These are phyloP conservation scores for Chalara sp. DNA, from an alignment of 2,329 filamentous ascomycete species.

Conservation along the genomic window DNA sequence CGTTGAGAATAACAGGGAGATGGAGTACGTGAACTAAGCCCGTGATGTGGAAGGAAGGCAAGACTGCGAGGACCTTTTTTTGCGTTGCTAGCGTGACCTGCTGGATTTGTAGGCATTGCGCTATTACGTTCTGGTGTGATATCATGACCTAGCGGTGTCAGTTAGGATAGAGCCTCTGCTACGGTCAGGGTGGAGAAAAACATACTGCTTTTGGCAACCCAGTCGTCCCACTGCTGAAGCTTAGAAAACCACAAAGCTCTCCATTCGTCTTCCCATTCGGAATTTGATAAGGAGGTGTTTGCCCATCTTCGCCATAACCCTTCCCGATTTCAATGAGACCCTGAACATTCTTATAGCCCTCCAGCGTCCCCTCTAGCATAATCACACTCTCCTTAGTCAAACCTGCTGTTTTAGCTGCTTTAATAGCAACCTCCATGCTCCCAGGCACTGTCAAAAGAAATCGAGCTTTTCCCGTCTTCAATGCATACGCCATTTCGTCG, in stretches of 20 bases:
- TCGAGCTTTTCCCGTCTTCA: slow-evolving; percentile 49
- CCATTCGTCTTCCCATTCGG: slow-evolving; percentile 46
- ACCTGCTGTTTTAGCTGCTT: slow-evolving; percentile 46
- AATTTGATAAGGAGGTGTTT: slow-evolving; percentile 42
- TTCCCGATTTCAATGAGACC: slow-evolving; percentile 29
- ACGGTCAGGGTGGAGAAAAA: not conserved
- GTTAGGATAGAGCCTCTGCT: slow-evolving; percentile 5
- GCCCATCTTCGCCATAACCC: slow-evolving; percentile 31
- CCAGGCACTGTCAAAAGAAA: slow-evolving; percentile 50
- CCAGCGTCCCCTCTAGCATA: slow-evolving; percentile 45
- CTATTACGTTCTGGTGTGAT: slow-evolving; percentile 30
- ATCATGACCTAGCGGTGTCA: slow-evolving; percentile 20
- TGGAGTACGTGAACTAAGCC: slow-evolving; percentile 58
- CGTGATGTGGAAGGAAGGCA: slow-evolving; percentile 52
- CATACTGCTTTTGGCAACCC: slow-evolving; percentile 41
- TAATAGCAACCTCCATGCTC: slow-evolving; percentile 46
- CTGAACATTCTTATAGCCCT: slow-evolving; percentile 42
- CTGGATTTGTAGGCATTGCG: slow-evolving; percentile 46
- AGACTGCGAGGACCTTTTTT: slow-evolving; percentile 57
- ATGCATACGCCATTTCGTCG: slow-evolving; percentile 61
- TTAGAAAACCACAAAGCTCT: slow-evolving; percentile 46
- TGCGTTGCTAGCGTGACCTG: slow-evolving; percentile 50
- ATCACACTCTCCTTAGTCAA: slow-evolving; percentile 46
- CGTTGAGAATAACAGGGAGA: slow-evolving; percentile 55
- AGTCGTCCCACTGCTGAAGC: slow-evolving; percentile 46